Base-by-base conservation (phyloP, 345 rosid genomes). In the Murraya paniculata region DNA sequence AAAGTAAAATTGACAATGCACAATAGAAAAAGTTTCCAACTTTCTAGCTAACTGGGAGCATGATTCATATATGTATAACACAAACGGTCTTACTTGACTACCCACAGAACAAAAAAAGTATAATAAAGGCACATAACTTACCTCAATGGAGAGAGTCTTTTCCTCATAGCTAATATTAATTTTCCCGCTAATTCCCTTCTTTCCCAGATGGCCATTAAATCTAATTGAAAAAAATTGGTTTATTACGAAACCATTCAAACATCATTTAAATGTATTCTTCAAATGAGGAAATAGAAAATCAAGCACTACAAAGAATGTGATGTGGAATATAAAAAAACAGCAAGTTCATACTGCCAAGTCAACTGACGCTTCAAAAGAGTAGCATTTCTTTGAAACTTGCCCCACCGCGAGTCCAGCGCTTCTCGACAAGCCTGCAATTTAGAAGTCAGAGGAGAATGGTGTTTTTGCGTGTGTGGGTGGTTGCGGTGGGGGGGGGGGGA, bases 111-210 rank as follows among this genome's bases (percentile, higher is more conserved):
- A 31, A 33, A 60, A 66, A 24, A 60, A 65, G 67, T 39, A 9
- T 16, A 70, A 35, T 45, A 13, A 76, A 41, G 66, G 68, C 66
- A 68, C 36, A 71, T 56, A 57, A 64, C 86, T 80, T 82, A 92
- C 99, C 97, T 92, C 98, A 41, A 95, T 84, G 50, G 84, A 81
- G 73, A 95, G 91, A n/a, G 93, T 90, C 87, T 90, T 89, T 45
- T 89, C 82, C 70, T 93, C 91, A 30, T 92, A 93, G 84, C 81
- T 85, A 82, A 95, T 88, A 77, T 88, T 86, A 84, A 91, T 89
- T 35, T 82, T 87, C 77, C 99, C 99, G 10, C 98, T 92, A 41
- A 93, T 87, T 64, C 98, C 98, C 87, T 95, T 95, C 88, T 82
- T 92, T 79, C 97, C 90, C 83, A 95, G 81, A 82, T 93, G 94